A percentile compares a stretch with the other conserved stretches of the same genome.
phyloP scores from a whole-genome alignment of 345 rosid genomes.

The Capsella bursapastoris region DNA sequence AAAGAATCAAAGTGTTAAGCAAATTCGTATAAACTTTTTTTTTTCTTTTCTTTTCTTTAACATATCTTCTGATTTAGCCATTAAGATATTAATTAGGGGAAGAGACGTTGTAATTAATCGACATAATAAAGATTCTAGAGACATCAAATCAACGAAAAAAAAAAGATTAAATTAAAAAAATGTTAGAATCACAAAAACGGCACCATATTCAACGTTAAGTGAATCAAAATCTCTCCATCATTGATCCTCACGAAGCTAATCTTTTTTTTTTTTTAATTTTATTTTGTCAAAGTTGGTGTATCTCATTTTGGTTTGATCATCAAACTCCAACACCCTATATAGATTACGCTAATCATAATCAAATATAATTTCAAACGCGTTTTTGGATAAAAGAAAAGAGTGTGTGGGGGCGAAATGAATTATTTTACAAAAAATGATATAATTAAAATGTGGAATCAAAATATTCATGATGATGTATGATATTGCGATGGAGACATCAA shows the following conservation, averaged over 20 bases:
- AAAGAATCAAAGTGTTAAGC: too few species aligned
- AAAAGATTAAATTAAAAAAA: background rate
- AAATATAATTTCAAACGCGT: slow-evolving; percentile 26
- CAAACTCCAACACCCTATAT: slow-evolving; percentile 23
- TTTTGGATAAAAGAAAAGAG: background rate
- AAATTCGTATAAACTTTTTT: too few species aligned
- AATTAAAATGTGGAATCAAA: background rate
- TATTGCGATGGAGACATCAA: slow-evolving; percentile 1
- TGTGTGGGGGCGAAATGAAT: background rate
- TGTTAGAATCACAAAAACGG: background rate
- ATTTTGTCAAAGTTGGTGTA: slow-evolving; percentile 21
- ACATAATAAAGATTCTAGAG: background rate
- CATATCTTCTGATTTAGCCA: background rate
- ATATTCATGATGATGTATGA: background rate
- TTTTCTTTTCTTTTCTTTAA: too few species aligned
- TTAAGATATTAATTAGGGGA: too few species aligned
- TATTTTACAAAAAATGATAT: background rate
- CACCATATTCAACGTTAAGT: slow-evolving; percentile 4
- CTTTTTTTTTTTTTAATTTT: too few species aligned
- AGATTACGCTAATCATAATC: background rate
- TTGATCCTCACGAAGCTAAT: slow-evolving; percentile 6
- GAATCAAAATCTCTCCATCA: slow-evolving; percentile 26
- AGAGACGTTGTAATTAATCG: slow-evolving; percentile 1
- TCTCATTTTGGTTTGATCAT: slow-evolving; percentile 24
- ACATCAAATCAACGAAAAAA: slow-evolving; percentile 1